Evolutionary conservation across 1,284 basidiomycete genomes (phyloP), one percentile per base, ranked within the genome.

Genomic region (Bjerkandera adusta): DNA sequence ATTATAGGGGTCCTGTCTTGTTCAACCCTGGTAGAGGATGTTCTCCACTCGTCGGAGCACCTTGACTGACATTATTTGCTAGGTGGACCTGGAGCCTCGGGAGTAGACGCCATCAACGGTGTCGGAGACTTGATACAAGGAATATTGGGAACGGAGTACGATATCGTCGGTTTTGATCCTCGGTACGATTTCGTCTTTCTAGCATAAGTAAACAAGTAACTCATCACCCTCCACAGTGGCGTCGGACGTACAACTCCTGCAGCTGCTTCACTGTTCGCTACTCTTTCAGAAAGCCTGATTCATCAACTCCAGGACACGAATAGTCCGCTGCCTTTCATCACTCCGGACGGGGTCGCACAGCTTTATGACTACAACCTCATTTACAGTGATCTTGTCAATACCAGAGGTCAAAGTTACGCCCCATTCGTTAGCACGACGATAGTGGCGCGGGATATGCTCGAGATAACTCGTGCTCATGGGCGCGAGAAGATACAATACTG

Each of bases 1-100:
- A 51, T 2, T 66, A 66, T 40, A 57, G 55, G 13, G 67, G 66
- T 3, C 66, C 67, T 3, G 54, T 68, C 27, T 51, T 67, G 5
- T 57, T 63, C 48, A 68, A 67, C 43, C 67, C 67, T 8, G 66
- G n/a, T n/a, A n/a, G n/a, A n/a, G n/a, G n/a, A n/a, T n/a, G n/a
- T n/a, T n/a, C n/a, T n/a, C n/a, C n/a, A n/a, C n/a, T n/a, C n/a
- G n/a, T n/a, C n/a, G n/a, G n/a, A n/a, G n/a, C n/a, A n/a, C n/a
- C n/a, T n/a, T n/a, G n/a, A n/a, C n/a, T n/a, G n/a, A n/a, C n/a
- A n/a, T n/a, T n/a, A n/a, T n/a, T n/a, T n/a, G n/a, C n/a, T n/a
- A n/a, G n/a, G 61, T 33, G 61, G 65, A 3, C 67, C 66, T 1
- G 66, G 66, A 22, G 59, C 54, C 20, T 60, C 62, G 15, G 65